Conservation (phyloP, 2,329 filamentous ascomycete species). For the Mycogone perniciosa region DNA sequence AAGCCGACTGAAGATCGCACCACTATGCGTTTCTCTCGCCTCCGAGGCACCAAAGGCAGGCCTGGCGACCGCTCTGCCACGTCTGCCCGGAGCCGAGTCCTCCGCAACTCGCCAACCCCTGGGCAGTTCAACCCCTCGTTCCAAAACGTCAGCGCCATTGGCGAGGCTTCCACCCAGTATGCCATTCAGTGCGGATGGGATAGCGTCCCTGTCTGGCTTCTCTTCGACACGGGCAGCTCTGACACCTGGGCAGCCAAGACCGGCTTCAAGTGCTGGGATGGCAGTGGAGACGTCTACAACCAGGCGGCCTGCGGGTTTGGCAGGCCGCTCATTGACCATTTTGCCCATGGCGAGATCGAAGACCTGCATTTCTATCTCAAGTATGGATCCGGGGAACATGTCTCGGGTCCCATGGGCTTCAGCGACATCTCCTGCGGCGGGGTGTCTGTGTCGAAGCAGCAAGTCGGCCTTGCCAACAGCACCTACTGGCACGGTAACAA, state of each 20-base stretch:
- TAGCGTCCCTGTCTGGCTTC: conserved; percentile 31
- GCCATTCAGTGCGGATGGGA: conserved; percentile 37
- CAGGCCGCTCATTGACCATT: conserved; percentile 30
- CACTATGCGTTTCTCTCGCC: conserved; percentile 27
- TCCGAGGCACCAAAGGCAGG: conserved; percentile 25
- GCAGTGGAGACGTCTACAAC: conserved; percentile 24
- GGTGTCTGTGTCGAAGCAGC: conserved; percentile 37
- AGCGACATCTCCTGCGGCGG: conserved; percentile 41
- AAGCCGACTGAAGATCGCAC: conserved; percentile 23
- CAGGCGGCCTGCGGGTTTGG: conserved; percentile 37
- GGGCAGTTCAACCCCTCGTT: conserved; percentile 18
- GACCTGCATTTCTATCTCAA: conserved; percentile 40
- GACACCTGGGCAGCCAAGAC: conserved; percentile 43
- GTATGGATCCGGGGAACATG: conserved; percentile 44
- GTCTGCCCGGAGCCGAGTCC: conserved; percentile 23
- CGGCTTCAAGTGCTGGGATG: conserved; percentile 37
- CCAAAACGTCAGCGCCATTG: conserved; percentile 34
- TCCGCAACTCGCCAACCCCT: conserved; percentile 11
- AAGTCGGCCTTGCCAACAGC: conserved; percentile 42
- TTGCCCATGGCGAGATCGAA: conserved; percentile 33
- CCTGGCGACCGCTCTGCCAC: conserved; percentile 21
- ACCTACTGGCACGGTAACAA: conserved; percentile 49
- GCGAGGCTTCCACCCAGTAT: conserved; percentile 36
- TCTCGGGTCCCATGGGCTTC: conserved; percentile 41
- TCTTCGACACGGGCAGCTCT: conserved; percentile 46